Percentiles rank a stretch among this genome's conserved stretches.
Evolutionary conservation across 805 yeast genomes (phyloP).

Genomic region (Candida gorgasii): DNA sequence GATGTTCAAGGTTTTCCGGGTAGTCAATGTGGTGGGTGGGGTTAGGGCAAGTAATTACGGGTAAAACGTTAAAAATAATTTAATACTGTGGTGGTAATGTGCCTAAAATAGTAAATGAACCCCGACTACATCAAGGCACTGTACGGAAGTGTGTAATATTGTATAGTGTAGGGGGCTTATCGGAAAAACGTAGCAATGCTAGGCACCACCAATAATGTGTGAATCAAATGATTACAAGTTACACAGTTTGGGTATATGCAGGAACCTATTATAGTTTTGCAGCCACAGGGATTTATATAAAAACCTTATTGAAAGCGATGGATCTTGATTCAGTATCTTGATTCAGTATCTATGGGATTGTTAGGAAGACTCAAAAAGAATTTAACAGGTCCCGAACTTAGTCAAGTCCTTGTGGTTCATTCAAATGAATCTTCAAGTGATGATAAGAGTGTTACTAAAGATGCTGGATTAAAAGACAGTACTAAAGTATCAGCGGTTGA

Average conservation of each 20-base stretch:
- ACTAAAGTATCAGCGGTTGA: slow-evolving; percentile 3
- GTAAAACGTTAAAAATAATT: neutral
- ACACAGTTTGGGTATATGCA: slow-evolving; percentile 1
- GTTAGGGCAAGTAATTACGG: too few species aligned
- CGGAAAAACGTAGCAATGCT: too few species aligned
- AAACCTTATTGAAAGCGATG: too few species aligned
- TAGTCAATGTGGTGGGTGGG: too few species aligned
- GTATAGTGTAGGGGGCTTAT: too few species aligned
- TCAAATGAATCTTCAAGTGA: neutral
- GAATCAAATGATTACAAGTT: neutral
- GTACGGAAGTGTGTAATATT: too few species aligned
- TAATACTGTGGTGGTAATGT: neutral
- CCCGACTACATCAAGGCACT: too few species aligned
- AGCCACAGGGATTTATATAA: slow-evolving; percentile 1
- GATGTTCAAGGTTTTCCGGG: too few species aligned
- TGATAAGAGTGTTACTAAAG: neutral
- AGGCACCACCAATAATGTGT: neutral
- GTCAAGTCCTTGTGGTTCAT: neutral
- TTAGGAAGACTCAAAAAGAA: neutral
- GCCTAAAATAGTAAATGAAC: neutral
- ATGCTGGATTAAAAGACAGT: slow-evolving; percentile 1
- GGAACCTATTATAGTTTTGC: neutral
- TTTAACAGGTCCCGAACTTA: slow-evolving; percentile 4
- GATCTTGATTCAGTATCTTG: too few species aligned
- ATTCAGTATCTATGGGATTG: slow-evolving; percentile 6